Evolutionary conservation across 148 eudicot species (phyloP), one percentile per base, ranked within the genome.

Genomic region (Dysphania ambrosioides): DNA sequence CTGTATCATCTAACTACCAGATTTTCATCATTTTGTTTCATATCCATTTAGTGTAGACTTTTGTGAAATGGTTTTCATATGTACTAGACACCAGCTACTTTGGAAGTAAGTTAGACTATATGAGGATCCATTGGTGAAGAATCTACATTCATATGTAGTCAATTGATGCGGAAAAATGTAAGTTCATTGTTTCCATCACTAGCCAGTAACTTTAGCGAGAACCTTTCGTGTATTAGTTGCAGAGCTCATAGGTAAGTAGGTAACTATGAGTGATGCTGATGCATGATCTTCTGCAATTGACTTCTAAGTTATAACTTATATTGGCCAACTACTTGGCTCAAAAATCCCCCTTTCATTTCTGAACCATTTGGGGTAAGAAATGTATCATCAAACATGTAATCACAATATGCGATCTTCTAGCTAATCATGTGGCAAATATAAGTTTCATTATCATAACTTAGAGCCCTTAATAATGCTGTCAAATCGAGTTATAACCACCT

Each of bases 401-500:
- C 53, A 47, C 53, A 47, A 47, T 11, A 47, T 47, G 53, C 21
- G 10, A 53, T 19, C 58, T 53, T 53, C 6, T 21, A 53, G 58
- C 58, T 53, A 53, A 21, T 53, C 6, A 53, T 53, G 8, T 53
- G 24, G 8, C 58, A 53, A 53, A 19, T n/a, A 19, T 8, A 53
- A 53, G 31, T 60, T 60, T 23, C n/a, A 15, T 61, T 61, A 30
- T 1, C 16, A 15, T 16, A 29, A 31, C 36, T 30, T 15, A 24
- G 5, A 74, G 51, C 44, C 13, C 3, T 13, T 26, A 34, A 32
- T 29, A 23, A 51, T 51, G 34, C 2, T 75, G 71, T 65, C 63
- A 75, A 66, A 75, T 30, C 71, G 35, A 75, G 35, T 35, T 51
- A n/a, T n/a, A 66, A 66, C 57, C 53, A 59, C 70, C 71, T 42